Percentiles rank a stretch among this genome's conserved stretches.
Evolutionary conservation across 2,329 filamentous ascomycete genomes (phyloP).

Genomic region (Alternaria brassicicola): DNA sequence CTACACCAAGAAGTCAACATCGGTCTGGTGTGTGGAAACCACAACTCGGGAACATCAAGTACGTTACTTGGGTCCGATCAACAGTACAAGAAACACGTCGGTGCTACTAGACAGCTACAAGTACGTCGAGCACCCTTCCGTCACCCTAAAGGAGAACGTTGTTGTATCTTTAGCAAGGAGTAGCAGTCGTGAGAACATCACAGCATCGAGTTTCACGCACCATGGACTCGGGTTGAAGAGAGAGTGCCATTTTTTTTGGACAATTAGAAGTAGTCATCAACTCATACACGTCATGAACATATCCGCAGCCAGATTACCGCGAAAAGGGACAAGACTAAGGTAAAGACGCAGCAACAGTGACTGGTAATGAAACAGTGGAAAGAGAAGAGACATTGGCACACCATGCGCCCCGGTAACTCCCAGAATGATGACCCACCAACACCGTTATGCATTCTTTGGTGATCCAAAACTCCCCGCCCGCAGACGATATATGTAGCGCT

Average conservation of each 20-base stretch:
- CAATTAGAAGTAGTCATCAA: conserved; percentile 32
- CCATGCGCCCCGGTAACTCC: conserved; percentile 25
- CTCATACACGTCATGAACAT: conserved; percentile 35
- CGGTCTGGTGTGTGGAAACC: no score
- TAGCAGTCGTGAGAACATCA: no score
- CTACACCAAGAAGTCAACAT: no score
- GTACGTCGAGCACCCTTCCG: neutral
- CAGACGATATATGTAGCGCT: conserved; percentile 25
- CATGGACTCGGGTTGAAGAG: neutral
- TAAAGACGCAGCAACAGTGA: conserved; percentile 21
- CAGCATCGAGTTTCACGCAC: neutral
- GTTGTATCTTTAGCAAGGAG: neutral
- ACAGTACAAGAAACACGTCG: no score
- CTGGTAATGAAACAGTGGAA: conserved; percentile 12
- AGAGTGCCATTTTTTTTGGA: conserved; percentile 2
- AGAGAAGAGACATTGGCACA: conserved; percentile 19
- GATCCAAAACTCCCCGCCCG: conserved; percentile 36
- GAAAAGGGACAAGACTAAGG: conserved; percentile 31
- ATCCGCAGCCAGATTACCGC: conserved; percentile 24
- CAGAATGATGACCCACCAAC: conserved; percentile 20
- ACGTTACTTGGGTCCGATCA: no score
- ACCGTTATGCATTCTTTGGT: conserved; percentile 19
- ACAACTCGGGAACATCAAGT: no score
- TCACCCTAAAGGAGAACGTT: neutral
- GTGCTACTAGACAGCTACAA: neutral